Base-by-base conservation (phyloP, 1,284 basidiomycete genomes). In the Cryptococcus neoformans region DNA sequence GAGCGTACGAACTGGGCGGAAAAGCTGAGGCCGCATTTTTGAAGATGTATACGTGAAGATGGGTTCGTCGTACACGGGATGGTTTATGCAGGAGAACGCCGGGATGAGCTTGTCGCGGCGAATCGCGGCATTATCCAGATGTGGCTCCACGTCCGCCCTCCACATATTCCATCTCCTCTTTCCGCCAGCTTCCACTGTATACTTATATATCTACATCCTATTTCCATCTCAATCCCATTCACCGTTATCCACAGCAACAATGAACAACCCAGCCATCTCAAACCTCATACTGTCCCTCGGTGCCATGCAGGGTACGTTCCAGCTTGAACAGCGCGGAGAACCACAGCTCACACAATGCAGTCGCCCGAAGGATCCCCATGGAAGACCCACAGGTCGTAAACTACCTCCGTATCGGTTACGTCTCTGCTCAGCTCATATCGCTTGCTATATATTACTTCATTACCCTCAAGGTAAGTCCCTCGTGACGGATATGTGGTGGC, bases 291-390 rank as follows among this genome's bases (percentile, higher is more conserved):
- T 95, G 70, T 92, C 90, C 54, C 86, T 96, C 67, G 90, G 85
- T 56, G 89, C 87, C 62, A 95, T 95, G 92, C 92, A 94, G 78
- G 68, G 90, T 89, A 56, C 59, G 81, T 74, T 14, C 21, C 36
- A 34, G 21, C 17, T 53, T 51, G 9, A n/a, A 35, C 14, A 39
- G 7, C 47, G 11, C 51, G 34, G 38, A 51, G 21, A 40, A 34
- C 41, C 47, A 40, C 45, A 37, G 16, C 48, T 44, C 16, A 39
- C 53, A 7, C 11, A 17, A 6, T 38, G 37, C 56, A 68, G 89
- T 96, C 75, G 92, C 92, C 63, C 85, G 90, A 68, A 89, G 86
- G 78, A 88, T 98, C 65, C 88, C 91, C 12, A 93, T 97, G 68
- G 91, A 96, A 49, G 87, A 97, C 76, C 91, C 92, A 9, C 80